Percentiles rank a stretch among this genome's conserved stretches.
These are phyloP conservation scores for Suhomyces anneliseae DNA, from an alignment of 1,139 yeast species.

Conservation along the genomic window DNA sequence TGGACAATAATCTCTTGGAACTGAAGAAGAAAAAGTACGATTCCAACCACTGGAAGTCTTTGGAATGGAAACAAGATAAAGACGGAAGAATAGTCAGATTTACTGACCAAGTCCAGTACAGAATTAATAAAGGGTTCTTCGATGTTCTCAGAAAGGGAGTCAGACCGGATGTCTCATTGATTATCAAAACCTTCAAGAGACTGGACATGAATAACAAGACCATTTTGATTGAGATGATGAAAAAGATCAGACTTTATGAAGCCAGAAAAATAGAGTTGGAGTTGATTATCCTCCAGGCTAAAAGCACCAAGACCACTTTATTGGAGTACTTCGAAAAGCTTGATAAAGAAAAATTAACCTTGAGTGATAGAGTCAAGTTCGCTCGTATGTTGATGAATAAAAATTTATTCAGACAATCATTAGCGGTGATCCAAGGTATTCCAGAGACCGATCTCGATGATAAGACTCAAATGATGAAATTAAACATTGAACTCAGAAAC, in stretches of 20 bases:
- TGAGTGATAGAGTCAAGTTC: slow-evolving; percentile 33
- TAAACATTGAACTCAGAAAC: slow-evolving; percentile 26
- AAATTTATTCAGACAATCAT: slow-evolving; percentile 26
- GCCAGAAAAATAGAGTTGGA: slow-evolving; percentile 19
- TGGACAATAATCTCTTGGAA: slow-evolving; percentile 18
- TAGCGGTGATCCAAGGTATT: slow-evolving; percentile 24
- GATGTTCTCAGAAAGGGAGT: slow-evolving; percentile 37
- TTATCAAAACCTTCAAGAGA: slow-evolving; percentile 34
- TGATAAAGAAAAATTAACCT: slow-evolving; percentile 10
- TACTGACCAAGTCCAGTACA: slow-evolving; percentile 30
- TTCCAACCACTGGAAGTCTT: slow-evolving; percentile 22
- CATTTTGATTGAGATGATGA: slow-evolving; percentile 23
- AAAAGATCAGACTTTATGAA: slow-evolving; percentile 20
- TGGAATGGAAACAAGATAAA: slow-evolving; percentile 18
- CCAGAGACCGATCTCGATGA: slow-evolving; percentile 26
- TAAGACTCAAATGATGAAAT: slow-evolving; percentile 24
- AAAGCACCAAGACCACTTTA: slow-evolving; percentile 12
- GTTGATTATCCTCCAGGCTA: slow-evolving; percentile 22
- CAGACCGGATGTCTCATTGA: slow-evolving; percentile 33
- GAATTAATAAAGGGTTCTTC: slow-evolving; percentile 36
- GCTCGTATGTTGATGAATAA: slow-evolving; percentile 34
- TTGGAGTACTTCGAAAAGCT: slow-evolving; percentile 6
- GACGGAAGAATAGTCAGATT: slow-evolving; percentile 16
- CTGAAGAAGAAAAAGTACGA: slow-evolving; percentile 20
- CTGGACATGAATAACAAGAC: slow-evolving; percentile 23